These are phyloP conservation scores for Crotalaria pallida DNA, from an alignment of 306 rosid genomes.

Conservation along the genomic window DNA sequence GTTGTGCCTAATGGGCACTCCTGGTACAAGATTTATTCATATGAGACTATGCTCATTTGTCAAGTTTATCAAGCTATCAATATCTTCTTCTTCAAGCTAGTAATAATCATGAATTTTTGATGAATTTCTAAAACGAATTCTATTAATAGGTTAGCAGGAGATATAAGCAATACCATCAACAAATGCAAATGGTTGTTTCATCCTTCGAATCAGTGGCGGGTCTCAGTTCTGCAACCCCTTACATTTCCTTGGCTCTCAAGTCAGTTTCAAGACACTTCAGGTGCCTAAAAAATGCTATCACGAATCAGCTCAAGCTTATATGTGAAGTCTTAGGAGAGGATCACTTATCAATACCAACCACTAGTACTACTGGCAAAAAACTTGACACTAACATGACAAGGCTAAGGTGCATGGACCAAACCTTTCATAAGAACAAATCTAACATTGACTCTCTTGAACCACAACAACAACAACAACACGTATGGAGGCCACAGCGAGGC, in stretches of 20 bases:
- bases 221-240: slow-evolving; percentile 73
- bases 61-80: too few relatives aligned
- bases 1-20: too few relatives aligned
- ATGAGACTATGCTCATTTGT: too few relatives aligned
- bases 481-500: slow-evolving; percentile 95
- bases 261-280: slow-evolving; percentile 59
- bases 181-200: slow-evolving; percentile 85
- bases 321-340: slow-evolving; percentile 60
- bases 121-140: too few relatives aligned
- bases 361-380: slow-evolving; percentile 28
- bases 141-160: slow-evolving; percentile 59
- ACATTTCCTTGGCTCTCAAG: slow-evolving; percentile 61
- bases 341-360: slow-evolving; percentile 30
- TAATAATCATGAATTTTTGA: too few relatives aligned
- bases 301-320: slow-evolving; percentile 54
- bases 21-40: too few relatives aligned
- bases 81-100: too few relatives aligned
- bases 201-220: slow-evolving; percentile 84
- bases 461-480: slow-evolving; percentile 60
- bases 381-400: slow-evolving; percentile 33
- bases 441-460: slow-evolving; percentile 50
- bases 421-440: slow-evolving; percentile 56
- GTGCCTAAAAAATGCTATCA: slow-evolving; percentile 53
- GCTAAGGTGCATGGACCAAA: slow-evolving; percentile 47
- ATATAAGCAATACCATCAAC: slow-evolving; percentile 87